Conservation (phyloP, 148 eudicot genomes). For the Chenopodium berlandieri region DNA sequence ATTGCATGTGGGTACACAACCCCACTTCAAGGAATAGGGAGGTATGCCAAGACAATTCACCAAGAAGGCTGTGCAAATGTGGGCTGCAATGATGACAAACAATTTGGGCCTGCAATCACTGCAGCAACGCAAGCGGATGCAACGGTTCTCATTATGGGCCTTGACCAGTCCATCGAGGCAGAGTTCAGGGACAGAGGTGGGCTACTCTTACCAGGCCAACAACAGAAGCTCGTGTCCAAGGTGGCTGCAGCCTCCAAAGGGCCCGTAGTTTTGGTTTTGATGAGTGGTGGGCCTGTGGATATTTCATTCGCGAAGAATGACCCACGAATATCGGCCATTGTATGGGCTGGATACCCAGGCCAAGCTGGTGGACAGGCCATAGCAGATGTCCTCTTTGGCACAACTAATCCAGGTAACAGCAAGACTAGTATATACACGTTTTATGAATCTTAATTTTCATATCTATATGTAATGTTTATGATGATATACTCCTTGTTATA, state of each 20-base stretch:
- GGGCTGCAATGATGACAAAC: constrained; percentile 45
- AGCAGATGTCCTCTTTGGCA: constrained; percentile 78
- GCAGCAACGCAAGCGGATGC: constrained; percentile 79
- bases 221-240: constrained; percentile 76
- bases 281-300: constrained; percentile 92
- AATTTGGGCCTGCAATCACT: constrained; percentile 54
- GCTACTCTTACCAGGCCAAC: constrained; percentile 71
- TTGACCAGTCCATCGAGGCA: constrained; percentile 90
- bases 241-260: constrained; percentile 74
- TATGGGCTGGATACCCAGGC: constrained; percentile 97
- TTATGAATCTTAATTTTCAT: background rate
- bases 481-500: constrained; percentile 18
- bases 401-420: constrained; percentile 69
- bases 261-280: constrained; percentile 68
- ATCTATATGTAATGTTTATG: background rate
- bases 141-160: constrained; percentile 72
- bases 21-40: constrained; percentile 77
- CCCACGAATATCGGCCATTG: constrained; percentile 52
- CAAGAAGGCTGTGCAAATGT: constrained; percentile 63
- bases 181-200: constrained; percentile 74
- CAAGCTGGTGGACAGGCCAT: constrained; percentile 94
- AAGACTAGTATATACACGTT: background rate
- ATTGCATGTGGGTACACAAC: constrained; percentile 78
- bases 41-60: constrained; percentile 61
- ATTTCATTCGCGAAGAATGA: constrained; percentile 75